Evolutionary conservation across 2,329 filamentous ascomycete species (phyloP), one percentile per base, ranked within the genome.

Genomic region (Sclerotinia nivalis): DNA sequence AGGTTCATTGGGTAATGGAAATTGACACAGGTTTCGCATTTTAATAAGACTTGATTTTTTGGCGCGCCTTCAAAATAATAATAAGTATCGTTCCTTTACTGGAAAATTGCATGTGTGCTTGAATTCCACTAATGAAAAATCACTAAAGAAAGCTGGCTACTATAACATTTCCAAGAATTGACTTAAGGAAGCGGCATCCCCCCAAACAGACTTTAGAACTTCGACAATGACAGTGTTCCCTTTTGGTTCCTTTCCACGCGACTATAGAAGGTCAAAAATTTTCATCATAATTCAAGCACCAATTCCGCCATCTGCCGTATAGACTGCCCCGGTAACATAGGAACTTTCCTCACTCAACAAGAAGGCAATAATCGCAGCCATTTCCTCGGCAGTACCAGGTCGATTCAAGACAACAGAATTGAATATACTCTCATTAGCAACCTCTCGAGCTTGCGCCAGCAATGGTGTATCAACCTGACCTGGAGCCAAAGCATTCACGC

Each of bases 381-480:
- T 81, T 74, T 86, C 83, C 71, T 85, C 83, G 0, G 84, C 76
- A 37, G 80, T 84, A 3, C 84, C 84, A 68, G 81, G 78, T 70
- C 84, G 80, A 78, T 28, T 78, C 72, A 66, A 81, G 75, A 60
- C 81, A 72, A 58, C 77, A 72, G 68, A 75, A 60, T 82, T 79
- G 78, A 81, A 83, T 25, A 79, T 76, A 1, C 64, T 69, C 43
- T 12, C 22, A 50, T 9, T 20, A n/a, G 72, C 70, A 55, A 71
- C 69, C 64, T 73, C 74, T 20, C 13, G 71, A 50, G 72, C 73
- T 49, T 73, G 66, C 70, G 83, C 79, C 81, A 86, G 82, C 74
- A 86, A 71, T 12, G 84, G 84, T 28, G 84, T 86, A 70, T 82
- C 80, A 64, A 86, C 85, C 8, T 83, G 79, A 6, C 84, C 84